Percentiles rank a stretch among this genome's conserved stretches.
Conservation (phyloP, 2,329 filamentous ascomycete species). For the Diplodia corticola region DNA sequence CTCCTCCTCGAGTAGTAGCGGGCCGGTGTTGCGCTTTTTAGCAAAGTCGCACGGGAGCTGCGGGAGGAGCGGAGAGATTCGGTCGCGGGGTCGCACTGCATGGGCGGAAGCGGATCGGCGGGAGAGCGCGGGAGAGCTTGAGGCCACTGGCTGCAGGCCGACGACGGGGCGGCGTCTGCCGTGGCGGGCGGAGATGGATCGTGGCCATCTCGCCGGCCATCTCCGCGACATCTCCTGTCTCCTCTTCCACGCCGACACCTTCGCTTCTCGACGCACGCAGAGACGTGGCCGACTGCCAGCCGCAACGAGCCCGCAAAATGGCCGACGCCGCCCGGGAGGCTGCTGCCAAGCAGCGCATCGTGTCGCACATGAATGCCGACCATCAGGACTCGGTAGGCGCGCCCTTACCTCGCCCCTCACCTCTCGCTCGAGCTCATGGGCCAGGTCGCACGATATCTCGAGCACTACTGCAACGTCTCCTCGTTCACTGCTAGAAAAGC, state of each 20-base stretch:
- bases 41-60: background rate
- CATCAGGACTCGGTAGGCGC: slow-evolving; percentile 65
- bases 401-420: background rate
- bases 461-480: slow-evolving; percentile 65
- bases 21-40: background rate
- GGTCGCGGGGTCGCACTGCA: background rate
- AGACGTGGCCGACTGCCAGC: background rate
- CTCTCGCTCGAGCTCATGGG: slow-evolving; percentile 22
- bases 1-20: background rate
- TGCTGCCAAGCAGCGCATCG: slow-evolving; percentile 61
- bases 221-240: background rate
- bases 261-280: background rate
- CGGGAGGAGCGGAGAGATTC: slow-evolving; percentile 9
- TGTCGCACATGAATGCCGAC: slow-evolving; percentile 84
- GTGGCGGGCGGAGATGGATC: slow-evolving; percentile 12
- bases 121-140: background rate
- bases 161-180: background rate
- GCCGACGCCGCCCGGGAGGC: slow-evolving; percentile 44
- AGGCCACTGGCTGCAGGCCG: too few species aligned
- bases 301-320: slow-evolving; percentile 26
- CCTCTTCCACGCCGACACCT: background rate
- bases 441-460: slow-evolving; percentile 69
- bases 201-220: slow-evolving; percentile 7
- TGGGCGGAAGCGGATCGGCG: background rate
- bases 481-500: slow-evolving; percentile 58